Conservation (phyloP, 352 stramenopile genomes). For the Blastocystis sp. region DNA sequence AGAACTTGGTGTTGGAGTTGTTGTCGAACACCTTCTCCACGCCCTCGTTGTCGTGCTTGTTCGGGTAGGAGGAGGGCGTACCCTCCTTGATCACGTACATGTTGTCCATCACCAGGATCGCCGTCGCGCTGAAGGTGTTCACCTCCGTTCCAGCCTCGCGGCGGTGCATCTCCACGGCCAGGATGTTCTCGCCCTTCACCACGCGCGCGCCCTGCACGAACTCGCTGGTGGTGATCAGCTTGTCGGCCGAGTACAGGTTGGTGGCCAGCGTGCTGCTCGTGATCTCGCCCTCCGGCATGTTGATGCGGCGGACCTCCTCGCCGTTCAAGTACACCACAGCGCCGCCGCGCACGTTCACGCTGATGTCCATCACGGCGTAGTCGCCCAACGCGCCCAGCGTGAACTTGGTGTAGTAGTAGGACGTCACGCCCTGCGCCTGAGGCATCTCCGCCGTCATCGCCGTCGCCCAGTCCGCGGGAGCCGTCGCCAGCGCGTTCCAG, state of each 20-base stretch:
- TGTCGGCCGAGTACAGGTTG: neutral
- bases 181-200: conserved; percentile 48
- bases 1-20: conserved; percentile 40
- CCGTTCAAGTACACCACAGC: conserved; percentile 62
- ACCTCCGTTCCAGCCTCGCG: neutral
- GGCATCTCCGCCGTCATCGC: conserved; percentile 18
- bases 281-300: conserved; percentile 2
- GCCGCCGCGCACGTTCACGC: conserved; percentile 37
- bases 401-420: conserved; percentile 66
- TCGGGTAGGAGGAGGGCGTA: neutral
- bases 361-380: conserved; percentile 10
- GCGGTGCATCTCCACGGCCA: conserved; percentile 60
- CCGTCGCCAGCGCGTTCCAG: conserved; percentile 3
- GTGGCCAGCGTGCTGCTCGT: conserved; percentile 2
- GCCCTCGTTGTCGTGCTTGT: neutral
- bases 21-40: conserved; percentile 63
- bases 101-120: conserved; percentile 26
- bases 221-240: conserved; percentile 5
- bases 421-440: neutral
- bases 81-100: conserved; percentile 51
- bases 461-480: conserved; percentile 11
- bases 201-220: conserved; percentile 7
- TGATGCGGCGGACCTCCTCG: conserved; percentile 42
- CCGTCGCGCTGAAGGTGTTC: conserved; percentile 34
- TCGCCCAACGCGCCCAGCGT: neutral